phyloP scores from a whole-genome alignment of 148 eudicot genomes.

The Suaeda aralocaspica region DNA sequence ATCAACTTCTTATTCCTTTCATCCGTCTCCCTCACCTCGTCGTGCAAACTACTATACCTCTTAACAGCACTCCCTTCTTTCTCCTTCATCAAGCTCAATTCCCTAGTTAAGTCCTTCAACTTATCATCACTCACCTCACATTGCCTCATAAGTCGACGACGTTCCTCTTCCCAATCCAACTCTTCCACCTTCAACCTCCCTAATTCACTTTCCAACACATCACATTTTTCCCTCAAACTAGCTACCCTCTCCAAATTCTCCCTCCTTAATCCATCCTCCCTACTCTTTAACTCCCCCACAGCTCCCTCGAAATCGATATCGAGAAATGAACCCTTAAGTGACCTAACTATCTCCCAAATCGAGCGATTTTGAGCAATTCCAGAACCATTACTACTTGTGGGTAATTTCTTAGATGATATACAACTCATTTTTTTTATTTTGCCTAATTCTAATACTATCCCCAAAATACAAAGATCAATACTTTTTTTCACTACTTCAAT shows the following conservation, averaged over 20 bases:
- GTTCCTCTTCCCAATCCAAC: background rate
- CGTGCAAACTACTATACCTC: slow-evolving; percentile 2
- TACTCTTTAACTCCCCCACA: background rate
- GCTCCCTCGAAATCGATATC: slow-evolving; percentile 3
- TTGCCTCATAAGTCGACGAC: background rate
- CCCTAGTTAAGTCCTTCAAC: slow-evolving; percentile 1
- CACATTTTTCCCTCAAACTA: slow-evolving; percentile 5
- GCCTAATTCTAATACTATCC: too few species aligned
- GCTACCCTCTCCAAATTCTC: background rate
- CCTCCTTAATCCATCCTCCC: slow-evolving; percentile 14
- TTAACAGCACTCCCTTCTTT: background rate
- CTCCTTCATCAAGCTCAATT: slow-evolving; percentile 4
- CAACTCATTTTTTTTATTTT: background rate
- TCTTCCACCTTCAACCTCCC: background rate
- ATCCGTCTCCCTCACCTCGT: background rate
- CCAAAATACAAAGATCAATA: too few species aligned
- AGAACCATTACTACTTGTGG: background rate
- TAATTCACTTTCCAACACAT: slow-evolving; percentile 3
- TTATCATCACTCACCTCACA: background rate
- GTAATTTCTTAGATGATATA: background rate
- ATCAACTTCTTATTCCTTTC: background rate
- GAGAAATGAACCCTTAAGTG: background rate
- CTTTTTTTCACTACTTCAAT: background rate
- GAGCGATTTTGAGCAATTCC: background rate
- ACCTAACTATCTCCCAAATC: background rate